Conservation (phyloP, 306 rosid genomes). For the Prunus dulcis region DNA sequence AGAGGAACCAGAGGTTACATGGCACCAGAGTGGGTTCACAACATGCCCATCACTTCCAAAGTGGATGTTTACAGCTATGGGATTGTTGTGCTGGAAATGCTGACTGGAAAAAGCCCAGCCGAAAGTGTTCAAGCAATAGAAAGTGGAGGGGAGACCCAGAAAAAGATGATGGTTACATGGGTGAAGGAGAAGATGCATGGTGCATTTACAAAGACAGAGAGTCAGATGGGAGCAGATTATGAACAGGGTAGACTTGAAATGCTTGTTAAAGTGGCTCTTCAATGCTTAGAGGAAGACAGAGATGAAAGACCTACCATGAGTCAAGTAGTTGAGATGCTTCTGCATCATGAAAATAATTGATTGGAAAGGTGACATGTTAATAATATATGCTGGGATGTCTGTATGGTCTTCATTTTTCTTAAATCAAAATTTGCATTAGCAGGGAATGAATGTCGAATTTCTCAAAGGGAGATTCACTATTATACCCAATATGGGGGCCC, state of each 20-base stretch:
- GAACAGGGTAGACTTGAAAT: constrained; percentile 31
- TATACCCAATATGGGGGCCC: too few relatives aligned
- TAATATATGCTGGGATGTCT: too few relatives aligned
- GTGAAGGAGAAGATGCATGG: constrained; percentile 22
- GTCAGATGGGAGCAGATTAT: constrained; percentile 13
- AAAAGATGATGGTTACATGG: constrained; percentile 37
- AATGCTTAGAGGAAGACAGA: constrained; percentile 52
- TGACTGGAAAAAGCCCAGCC: constrained; percentile 40
- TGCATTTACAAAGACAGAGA: not conserved
- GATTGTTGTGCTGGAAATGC: constrained; percentile 52
- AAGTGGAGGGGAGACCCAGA: constrained; percentile 17
- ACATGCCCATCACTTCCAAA: constrained; percentile 47
- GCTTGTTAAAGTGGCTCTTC: constrained; percentile 33
- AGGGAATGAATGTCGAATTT: too few relatives aligned
- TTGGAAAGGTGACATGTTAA: not conserved
- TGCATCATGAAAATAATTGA: not conserved
- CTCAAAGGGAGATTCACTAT: too few relatives aligned
- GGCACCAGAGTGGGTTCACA: constrained; percentile 70
- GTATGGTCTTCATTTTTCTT: too few relatives aligned
- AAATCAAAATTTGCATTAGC: too few relatives aligned
- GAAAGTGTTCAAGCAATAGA: constrained; percentile 10
- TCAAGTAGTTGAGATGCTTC: constrained; percentile 47
- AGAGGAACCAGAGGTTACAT: constrained; percentile 69
- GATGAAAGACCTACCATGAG: constrained; percentile 57
- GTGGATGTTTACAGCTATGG: constrained; percentile 71